These are phyloP conservation scores for Trichophyton simii DNA, from an alignment of 2,329 filamentous ascomycete species.

Conservation along the genomic window DNA sequence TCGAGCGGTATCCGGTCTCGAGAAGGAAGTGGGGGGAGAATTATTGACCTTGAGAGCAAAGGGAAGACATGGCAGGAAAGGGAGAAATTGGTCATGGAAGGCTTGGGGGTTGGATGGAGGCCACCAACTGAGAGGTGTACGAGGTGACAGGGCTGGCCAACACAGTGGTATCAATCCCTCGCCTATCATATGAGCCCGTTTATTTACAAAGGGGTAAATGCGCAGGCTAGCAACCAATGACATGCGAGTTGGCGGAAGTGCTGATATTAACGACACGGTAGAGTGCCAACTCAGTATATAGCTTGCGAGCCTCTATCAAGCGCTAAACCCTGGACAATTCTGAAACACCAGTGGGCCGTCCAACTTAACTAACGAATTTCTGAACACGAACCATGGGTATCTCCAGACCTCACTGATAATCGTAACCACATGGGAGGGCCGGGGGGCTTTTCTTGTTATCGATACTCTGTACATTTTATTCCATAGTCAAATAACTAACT, in stretches of 20 bases:
- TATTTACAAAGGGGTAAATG: not conserved
- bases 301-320: not conserved
- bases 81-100: conserved; percentile 68
- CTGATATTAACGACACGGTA: no score
- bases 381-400: not conserved
- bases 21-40: conserved; percentile 46
- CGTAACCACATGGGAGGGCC: no score
- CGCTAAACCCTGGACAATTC: not conserved
- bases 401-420: no score
- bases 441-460: no score
- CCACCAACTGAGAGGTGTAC: conserved; percentile 57
- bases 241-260: no score
- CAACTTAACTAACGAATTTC: not conserved
- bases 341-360: not conserved
- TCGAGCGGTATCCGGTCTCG: conserved; percentile 70
- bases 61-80: conserved; percentile 52
- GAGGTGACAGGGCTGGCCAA: conserved; percentile 30
- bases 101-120: conserved; percentile 56
- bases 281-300: no score
- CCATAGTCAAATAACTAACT: no score
- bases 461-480: no score
- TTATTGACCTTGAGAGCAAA: conserved; percentile 53
- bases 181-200: not conserved
- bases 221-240: not conserved
- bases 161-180: not conserved